These are phyloP conservation scores for Favolaschia claudopus DNA, from an alignment of 768 basidiomycete species.

Conservation along the genomic window DNA sequence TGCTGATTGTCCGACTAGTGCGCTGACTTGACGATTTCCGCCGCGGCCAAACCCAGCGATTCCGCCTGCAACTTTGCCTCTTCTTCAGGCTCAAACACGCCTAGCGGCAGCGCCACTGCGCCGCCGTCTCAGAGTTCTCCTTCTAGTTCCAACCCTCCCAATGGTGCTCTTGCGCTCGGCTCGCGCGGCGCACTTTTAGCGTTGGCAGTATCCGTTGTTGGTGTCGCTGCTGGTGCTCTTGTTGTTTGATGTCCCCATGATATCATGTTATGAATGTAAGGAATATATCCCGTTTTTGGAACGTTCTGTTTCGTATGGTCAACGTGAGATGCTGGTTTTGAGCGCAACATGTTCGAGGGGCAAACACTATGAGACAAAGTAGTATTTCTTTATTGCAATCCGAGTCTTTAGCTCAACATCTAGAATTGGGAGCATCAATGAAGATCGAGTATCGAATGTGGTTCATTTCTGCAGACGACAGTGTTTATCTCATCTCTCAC, in stretches of 20 bases:
- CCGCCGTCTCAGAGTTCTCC: neutral
- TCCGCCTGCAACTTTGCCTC: constrained; percentile 46
- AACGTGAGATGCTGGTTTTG: too few species aligned
- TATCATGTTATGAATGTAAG: neutral
- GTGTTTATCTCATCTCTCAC: too few species aligned
- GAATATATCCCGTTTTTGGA: neutral
- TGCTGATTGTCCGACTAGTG: constrained; percentile 54
- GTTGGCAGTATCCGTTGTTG: neutral
- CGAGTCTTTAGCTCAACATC: too few species aligned
- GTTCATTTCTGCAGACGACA: too few species aligned
- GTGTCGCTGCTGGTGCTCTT: neutral
- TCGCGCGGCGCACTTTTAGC: neutral
- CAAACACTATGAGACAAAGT: too few species aligned
- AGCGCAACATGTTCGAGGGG: too few species aligned
- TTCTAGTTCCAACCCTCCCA: neutral
- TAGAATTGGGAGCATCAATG: too few species aligned
- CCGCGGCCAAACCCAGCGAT: constrained; percentile 51
- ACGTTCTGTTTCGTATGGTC: neutral
- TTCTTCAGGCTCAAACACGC: constrained; percentile 24
- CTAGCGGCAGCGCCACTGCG: neutral
- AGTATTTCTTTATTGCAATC: too few species aligned
- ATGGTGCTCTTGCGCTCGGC: neutral
- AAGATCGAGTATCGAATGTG: too few species aligned
- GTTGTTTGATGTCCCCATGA: neutral
- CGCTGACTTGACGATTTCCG: constrained; percentile 77